These are phyloP conservation scores for Didymellaceae sp. DNA, from an alignment of 2,329 filamentous ascomycete genomes.

Conservation along the genomic window DNA sequence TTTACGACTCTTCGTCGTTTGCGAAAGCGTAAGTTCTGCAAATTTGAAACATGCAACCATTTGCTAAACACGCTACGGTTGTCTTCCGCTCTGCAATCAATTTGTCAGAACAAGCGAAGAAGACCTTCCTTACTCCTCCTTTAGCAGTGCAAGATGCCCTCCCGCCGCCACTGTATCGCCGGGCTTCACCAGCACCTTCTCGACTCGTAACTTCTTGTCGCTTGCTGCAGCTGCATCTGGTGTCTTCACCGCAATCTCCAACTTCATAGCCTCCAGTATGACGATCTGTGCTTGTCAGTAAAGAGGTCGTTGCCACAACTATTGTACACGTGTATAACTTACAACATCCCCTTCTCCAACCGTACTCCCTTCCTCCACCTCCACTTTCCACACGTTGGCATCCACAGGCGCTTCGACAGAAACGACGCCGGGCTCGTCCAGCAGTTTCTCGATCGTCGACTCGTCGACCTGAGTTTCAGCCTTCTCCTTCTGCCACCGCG, in stretches of 20 bases:
- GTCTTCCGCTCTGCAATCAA: too few species aligned
- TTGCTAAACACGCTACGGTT: too few species aligned
- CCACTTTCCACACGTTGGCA: constrained; percentile 56
- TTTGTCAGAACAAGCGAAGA: too few species aligned
- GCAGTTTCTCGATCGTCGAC: constrained; percentile 56
- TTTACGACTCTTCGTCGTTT: too few species aligned
- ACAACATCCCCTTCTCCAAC: constrained; percentile 44
- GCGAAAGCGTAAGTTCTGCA: too few species aligned
- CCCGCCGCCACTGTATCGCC: constrained; percentile 51
- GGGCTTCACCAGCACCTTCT: constrained; percentile 52
- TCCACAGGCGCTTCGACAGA: constrained; percentile 53
- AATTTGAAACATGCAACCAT: too few species aligned
- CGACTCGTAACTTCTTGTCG: constrained; percentile 38
- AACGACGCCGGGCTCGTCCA: constrained; percentile 52
- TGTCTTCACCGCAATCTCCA: constrained; percentile 54
- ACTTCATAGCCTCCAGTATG: constrained; percentile 57
- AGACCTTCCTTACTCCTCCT: not conserved
- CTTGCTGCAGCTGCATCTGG: constrained; percentile 34
- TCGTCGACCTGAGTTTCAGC: constrained; percentile 54
- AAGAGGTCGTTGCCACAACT: too few species aligned
- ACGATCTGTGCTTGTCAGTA: constrained; percentile 38
- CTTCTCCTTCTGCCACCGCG: constrained; percentile 54
- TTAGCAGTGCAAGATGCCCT: constrained; percentile 39
- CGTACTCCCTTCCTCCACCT: constrained; percentile 47
- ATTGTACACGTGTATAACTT: constrained; percentile 3